Conservation (phyloP, 768 basidiomycete genomes). For the Boletus vermiculosoides region DNA sequence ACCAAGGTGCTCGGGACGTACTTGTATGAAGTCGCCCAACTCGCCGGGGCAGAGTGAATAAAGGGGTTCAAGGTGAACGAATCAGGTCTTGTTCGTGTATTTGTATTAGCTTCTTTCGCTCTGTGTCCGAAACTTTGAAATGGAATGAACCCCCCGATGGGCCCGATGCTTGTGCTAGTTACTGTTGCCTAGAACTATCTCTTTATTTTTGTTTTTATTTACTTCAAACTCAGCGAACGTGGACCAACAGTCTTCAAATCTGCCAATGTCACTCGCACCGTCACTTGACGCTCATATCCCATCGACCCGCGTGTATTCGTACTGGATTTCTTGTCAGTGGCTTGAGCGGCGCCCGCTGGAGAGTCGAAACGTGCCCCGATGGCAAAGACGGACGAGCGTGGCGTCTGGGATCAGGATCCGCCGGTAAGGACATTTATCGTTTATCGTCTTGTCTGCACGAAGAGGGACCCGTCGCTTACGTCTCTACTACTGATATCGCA, state of each 20-base stretch:
- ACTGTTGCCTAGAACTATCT: neutral
- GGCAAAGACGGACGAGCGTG: slow-evolving; percentile 12
- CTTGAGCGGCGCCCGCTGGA: neutral
- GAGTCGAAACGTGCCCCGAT: slow-evolving; percentile 7
- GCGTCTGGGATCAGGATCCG: slow-evolving; percentile 19
- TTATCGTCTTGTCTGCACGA: neutral
- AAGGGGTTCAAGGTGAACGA: neutral
- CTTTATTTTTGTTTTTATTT: neutral
- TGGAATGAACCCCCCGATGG: neutral
- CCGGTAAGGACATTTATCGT: slow-evolving; percentile 9
- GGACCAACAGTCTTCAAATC: neutral
- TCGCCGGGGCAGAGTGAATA: slow-evolving; percentile 15
- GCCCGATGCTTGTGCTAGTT: neutral
- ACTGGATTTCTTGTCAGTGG: neutral
- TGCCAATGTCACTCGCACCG: neutral
- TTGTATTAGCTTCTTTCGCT: neutral
- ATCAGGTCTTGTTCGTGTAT: neutral
- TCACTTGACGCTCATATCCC: neutral
- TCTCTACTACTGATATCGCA: neutral
- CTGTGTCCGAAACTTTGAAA: neutral
- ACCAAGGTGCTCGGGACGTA: slow-evolving; percentile 36
- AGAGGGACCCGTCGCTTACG: slow-evolving; percentile 16
- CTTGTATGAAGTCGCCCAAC: slow-evolving; percentile 31
- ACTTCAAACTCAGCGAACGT: slow-evolving; percentile 26
- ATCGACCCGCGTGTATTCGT: neutral